Percentiles rank a stretch among this genome's conserved stretches.
Conservation (phyloP, 164 flowering plant species). For the Sedum album region DNA sequence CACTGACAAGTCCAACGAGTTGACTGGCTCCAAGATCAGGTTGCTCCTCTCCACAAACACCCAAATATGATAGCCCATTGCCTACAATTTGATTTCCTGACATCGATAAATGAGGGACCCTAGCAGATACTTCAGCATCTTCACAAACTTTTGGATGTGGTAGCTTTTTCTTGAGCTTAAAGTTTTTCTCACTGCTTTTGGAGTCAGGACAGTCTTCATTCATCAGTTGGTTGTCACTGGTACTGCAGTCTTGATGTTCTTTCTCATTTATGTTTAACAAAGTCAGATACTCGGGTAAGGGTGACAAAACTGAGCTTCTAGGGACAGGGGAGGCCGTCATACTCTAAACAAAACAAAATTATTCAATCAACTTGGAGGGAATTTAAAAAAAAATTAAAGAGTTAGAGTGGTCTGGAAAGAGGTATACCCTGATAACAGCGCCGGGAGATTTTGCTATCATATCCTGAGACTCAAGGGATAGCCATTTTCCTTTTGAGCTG, state of each 20-base stretch:
- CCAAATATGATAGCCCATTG: not conserved
- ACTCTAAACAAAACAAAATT: slow-evolving; percentile 23
- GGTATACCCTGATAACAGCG: slow-evolving; percentile 39
- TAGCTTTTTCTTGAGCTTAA: slow-evolving; percentile 17
- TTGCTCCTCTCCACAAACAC: not conserved
- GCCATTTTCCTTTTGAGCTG: slow-evolving; percentile 35
- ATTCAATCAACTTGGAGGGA: not conserved
- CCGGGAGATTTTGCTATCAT: slow-evolving; percentile 38
- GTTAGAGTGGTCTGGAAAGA: not conserved
- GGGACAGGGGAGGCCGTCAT: slow-evolving; percentile 41
- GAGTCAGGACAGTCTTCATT: slow-evolving; percentile 7
- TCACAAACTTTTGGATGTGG: not conserved
- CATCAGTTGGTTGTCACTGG: not conserved
- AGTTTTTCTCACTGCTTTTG: slow-evolving; percentile 14
- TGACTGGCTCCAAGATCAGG: not conserved
- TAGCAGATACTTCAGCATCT: not conserved
- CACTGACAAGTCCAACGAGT: not conserved
- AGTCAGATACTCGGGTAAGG: slow-evolving; percentile 39
- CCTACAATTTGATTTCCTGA: not conserved
- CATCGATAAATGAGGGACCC: not conserved
- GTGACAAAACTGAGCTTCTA: slow-evolving; percentile 34
- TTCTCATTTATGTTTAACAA: slow-evolving; percentile 17
- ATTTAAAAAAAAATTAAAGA: not conserved
- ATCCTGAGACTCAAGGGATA: slow-evolving; percentile 19
- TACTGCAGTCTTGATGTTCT: not conserved